Evolutionary conservation across 1,284 basidiomycete genomes (phyloP), one percentile per base, ranked within the genome.

Genomic region (Cutaneotrichosporon sp.): DNA sequence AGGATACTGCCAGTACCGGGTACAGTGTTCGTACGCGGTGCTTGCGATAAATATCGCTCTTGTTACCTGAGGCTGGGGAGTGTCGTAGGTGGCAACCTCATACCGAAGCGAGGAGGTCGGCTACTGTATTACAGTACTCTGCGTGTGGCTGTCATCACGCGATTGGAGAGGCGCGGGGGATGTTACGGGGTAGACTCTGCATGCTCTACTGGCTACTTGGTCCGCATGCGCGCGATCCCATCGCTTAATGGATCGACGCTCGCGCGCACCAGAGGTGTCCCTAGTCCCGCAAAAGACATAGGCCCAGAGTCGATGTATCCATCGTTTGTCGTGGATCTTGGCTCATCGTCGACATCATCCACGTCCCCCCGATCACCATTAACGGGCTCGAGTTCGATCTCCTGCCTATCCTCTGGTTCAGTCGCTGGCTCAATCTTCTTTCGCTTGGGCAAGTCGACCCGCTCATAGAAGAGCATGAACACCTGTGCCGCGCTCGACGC

Each of bases 381-480:
- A 16, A 46, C 18, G 1, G 42, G 42, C 42, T 46, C 42, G 2
- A 46, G 42, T 22, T 31, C 49, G 1, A 26, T 30, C 49, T 2
- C 22, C 16, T 51, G 18, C 13, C 55, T 10, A 2, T 10, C 34
- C 46, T 30, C 32, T 10, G 31, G 18, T 16, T 26, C 32, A 42
- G 21, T 18, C 38, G 31, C 56, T 47, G 40, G 38, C 56, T 16
- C 49, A 21, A 22, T 22, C 38, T 34, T 42, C 31, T 49, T 16
- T 9, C 58, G 58, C 2, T 14, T 50, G 1, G 64, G 65, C 47
- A 65, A 55, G 50, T 70, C 80, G 49, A 89, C 86, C 52, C 87
- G 85, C 82, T 97, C 92, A 74, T 97, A 97, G 74, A 92, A 96
- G 49, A 96, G 84, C 89, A 97, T 90, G 76, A 95, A 93, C 57